A percentile compares a stretch with the other conserved stretches of the same genome.
Evolutionary conservation across 768 basidiomycete species (phyloP).

Genomic region (Agaricus blazei): DNA sequence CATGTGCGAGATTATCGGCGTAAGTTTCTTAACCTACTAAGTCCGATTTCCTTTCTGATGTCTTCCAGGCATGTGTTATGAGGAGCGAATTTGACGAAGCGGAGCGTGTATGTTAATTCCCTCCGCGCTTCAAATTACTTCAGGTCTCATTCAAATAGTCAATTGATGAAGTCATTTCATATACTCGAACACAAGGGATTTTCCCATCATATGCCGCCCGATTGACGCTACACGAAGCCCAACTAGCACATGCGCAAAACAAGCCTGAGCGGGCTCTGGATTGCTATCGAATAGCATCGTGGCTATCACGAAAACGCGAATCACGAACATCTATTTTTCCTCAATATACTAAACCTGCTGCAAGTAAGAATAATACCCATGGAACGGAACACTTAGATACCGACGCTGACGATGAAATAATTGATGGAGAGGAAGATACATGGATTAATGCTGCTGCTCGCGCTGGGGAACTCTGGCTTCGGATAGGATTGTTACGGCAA

Average conservation of each 20-base stretch:
- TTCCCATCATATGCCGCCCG: constrained; percentile 55
- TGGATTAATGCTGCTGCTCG: constrained; percentile 29
- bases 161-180: constrained; percentile 43
- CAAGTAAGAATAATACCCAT: neutral
- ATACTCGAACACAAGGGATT: constrained; percentile 52
- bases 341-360: neutral
- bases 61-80: constrained; percentile 53
- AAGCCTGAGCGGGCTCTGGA: constrained; percentile 46
- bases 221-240: constrained; percentile 64
- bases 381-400: neutral
- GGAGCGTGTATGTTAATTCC: constrained; percentile 38
- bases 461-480: constrained; percentile 29
- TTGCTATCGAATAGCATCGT: constrained; percentile 61
- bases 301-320: constrained; percentile 26
- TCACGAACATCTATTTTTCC: neutral
- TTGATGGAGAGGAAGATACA: constrained; percentile 24
- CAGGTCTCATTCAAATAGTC: constrained; percentile 11
- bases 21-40: constrained; percentile 24
- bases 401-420: constrained; percentile 3
- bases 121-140: neutral
- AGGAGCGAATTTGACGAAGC: constrained; percentile 66
- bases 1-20: constrained; percentile 63
- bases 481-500: constrained; percentile 21
- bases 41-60: neutral
- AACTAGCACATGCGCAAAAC: constrained; percentile 66